Percentiles rank a stretch among this genome's conserved stretches.
Conservation (phyloP, 1,284 basidiomycete genomes). For the Sporisorium graminicola region DNA sequence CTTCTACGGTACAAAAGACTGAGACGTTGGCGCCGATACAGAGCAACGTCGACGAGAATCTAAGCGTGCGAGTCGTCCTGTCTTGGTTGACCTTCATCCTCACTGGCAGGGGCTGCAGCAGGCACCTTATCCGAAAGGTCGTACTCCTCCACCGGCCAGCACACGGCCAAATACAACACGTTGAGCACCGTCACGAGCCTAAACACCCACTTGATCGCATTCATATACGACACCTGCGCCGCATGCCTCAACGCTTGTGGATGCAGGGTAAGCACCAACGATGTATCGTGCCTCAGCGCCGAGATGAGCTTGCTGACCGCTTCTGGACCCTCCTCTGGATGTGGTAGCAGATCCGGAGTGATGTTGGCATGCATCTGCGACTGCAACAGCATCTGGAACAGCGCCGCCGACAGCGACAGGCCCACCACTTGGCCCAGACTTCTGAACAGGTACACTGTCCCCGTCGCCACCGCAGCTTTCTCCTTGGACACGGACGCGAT, state of each 20-base stretch:
- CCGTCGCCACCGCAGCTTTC: constrained; percentile 81
- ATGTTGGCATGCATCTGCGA: constrained; percentile 77
- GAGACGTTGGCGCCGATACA: neutral
- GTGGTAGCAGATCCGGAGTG: constrained; percentile 74
- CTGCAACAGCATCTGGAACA: constrained; percentile 81
- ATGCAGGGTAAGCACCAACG: constrained; percentile 79
- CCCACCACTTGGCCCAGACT: constrained; percentile 82
- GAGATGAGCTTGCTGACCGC: constrained; percentile 75
- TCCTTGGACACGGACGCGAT: constrained; percentile 50
- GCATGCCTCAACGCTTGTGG: constrained; percentile 76
- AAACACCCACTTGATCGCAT: constrained; percentile 86
- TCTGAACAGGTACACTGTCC: constrained; percentile 82
- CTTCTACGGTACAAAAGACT: too few relatives aligned
- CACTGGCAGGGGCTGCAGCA: constrained; percentile 7
- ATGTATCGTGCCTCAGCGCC: constrained; percentile 81
- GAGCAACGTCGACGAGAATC: neutral
- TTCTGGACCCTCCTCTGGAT: constrained; percentile 16
- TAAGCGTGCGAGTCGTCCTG: constrained; percentile 8
- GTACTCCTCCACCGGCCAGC: constrained; percentile 40
- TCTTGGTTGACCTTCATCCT: neutral
- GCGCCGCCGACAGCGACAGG: constrained; percentile 80
- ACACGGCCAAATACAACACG: constrained; percentile 65
- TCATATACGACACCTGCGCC: constrained; percentile 84
- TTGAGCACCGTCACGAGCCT: constrained; percentile 81
- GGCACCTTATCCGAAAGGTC: constrained; percentile 37